Evolutionary conservation across 2,329 filamentous ascomycete genomes (phyloP), one percentile per base, ranked within the genome.

Genomic region (Bretziella fagacearum): DNA sequence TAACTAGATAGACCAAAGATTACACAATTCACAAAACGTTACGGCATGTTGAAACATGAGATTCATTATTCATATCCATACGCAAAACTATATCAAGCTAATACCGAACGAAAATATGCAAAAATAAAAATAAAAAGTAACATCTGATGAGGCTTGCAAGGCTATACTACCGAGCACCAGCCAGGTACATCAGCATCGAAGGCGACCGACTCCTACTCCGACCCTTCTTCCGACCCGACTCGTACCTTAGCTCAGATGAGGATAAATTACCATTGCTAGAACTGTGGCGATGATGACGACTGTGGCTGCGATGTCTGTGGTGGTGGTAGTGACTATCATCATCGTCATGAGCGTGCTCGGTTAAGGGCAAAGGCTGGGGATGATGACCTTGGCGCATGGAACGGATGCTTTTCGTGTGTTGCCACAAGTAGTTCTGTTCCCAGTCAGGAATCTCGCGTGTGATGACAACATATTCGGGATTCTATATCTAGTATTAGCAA

Each of bases 381-480:
- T 43, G 40, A 15, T 30, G 40, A 18, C 26, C 13, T 6, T 20
- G 26, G 5, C 67, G 64, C 57, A 66, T 68, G 56, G 77, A 71
- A n/a, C 77, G 76, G 52, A 84, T 59, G 36, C 69, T 64, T 52
- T 69, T 69, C 2, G 81, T 84, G 61, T 86, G 80, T 36, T 74
- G 70, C 70, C 82, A 87, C 42, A 85, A 70, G 48, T 75, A 65
- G 50, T 84, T 73, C 56, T 84, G 81, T 57, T 84, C 73, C 52
- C 73, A 71, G 54, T 84, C 77, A 3, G 74, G 72, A 44, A 86
- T 75, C 74, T 75, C 83, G 48, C 76, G 69, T 61, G 81, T 82
- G 62, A 86, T 81, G 50, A 87, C 61, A 47, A 86, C 66, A 54
- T 75, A 86, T 45, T 78, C 71, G 15, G 74, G 70, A 55, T 86